These are phyloP conservation scores for Fusarium abutilonis DNA, from an alignment of 2,329 filamentous ascomycete genomes.

Conservation along the genomic window DNA sequence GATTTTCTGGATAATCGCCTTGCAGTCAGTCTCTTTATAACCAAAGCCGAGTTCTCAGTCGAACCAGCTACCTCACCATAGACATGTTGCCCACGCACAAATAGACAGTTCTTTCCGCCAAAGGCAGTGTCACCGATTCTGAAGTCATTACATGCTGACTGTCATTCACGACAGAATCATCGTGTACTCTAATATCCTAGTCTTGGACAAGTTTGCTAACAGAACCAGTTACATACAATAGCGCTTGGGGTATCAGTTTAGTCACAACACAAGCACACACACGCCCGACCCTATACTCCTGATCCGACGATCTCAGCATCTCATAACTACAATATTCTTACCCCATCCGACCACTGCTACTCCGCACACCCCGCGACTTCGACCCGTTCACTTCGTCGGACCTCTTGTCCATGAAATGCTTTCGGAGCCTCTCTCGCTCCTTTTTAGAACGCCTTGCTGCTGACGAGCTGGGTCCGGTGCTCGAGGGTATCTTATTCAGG, in stretches of 20 bases:
- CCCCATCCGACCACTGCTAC: constrained; percentile 24
- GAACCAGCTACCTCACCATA: constrained; percentile 44
- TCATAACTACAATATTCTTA: not conserved
- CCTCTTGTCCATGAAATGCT: constrained; percentile 43
- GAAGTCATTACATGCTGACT: not conserved
- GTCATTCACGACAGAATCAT: not conserved
- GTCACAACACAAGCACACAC: constrained; percentile 8
- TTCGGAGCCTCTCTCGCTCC: constrained; percentile 41
- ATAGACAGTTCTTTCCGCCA: constrained; percentile 45
- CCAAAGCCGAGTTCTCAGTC: constrained; percentile 33
- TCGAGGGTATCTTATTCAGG: constrained; percentile 33
- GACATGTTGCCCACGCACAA: constrained; percentile 48
- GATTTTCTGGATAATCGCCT: constrained; percentile 28
- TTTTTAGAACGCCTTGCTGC: constrained; percentile 32
- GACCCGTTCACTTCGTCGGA: constrained; percentile 20
- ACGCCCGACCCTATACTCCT: constrained; percentile 2
- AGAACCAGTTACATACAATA: not conserved
- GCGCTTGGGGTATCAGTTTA: constrained; percentile 25
- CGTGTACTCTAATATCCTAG: not conserved
- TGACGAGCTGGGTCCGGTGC: constrained; percentile 17
- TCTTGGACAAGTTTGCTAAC: constrained; percentile 3
- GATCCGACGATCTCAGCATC: not conserved
- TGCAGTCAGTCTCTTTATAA: constrained; percentile 27
- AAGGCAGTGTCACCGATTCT: constrained; percentile 1
- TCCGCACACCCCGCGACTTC: constrained; percentile 6